phyloP scores from a whole-genome alignment of 768 basidiomycete species.

The Filobasidium floriforme region DNA sequence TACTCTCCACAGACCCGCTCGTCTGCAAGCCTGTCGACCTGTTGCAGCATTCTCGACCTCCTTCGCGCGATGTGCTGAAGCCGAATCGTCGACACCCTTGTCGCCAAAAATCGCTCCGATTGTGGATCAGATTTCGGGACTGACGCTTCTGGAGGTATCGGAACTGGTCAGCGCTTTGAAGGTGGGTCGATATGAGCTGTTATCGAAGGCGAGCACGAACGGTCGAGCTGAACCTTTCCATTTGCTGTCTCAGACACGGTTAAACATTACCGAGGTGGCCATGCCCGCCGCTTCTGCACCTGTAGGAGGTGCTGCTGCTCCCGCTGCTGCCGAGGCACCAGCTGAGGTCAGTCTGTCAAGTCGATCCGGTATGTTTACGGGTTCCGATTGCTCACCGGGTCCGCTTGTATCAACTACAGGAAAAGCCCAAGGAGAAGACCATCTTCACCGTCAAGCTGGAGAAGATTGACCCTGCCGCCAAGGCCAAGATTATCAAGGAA shows the following conservation, averaged over 20 bases:
- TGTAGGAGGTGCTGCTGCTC: conserved; percentile 38
- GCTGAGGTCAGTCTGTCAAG: conserved; percentile 52
- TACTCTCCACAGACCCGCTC: not conserved
- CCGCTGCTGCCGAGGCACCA: conserved; percentile 53
- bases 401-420: conserved; percentile 48
- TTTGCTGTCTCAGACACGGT: conserved; percentile 56
- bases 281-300: conserved; percentile 64
- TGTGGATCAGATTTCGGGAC: conserved; percentile 82
- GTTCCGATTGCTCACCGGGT: not conserved
- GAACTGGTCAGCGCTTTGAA: conserved; percentile 88
- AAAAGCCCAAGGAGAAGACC: conserved; percentile 98
- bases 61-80: conserved; percentile 13
- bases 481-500: conserved; percentile 95
- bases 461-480: conserved; percentile 81
- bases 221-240: not conserved
- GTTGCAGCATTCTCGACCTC: conserved; percentile 13
- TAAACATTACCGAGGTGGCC: conserved; percentile 97
- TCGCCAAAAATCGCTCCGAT: conserved; percentile 62
- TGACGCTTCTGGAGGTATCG: conserved; percentile 87
- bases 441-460: conserved; percentile 91
- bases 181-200: conserved; percentile 48
- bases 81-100: conserved; percentile 26
- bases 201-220: not conserved
- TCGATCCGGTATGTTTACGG: not conserved
- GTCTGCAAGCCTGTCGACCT: not conserved